Percentiles rank a stretch among this genome's conserved stretches.
Conservation (phyloP, 345 rosid genomes). For the Hibiscus tridactylites region DNA sequence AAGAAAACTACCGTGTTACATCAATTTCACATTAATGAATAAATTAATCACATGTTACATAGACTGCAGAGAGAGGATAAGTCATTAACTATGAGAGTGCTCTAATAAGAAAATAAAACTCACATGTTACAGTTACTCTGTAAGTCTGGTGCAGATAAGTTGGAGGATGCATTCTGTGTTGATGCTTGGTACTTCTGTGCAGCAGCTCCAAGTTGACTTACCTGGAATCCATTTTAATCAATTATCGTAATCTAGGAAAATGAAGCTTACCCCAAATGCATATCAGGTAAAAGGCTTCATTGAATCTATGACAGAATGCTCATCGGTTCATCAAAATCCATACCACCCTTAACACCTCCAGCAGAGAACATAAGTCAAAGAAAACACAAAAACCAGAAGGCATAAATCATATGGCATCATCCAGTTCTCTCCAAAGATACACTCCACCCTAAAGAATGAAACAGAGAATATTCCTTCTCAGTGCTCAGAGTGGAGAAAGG, state of each 20-base stretch:
- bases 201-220: slow-evolving; percentile 55
- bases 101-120: slow-evolving; percentile 18
- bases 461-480: neutral
- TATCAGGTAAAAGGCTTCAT: neutral
- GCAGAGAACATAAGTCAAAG: neutral
- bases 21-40: neutral
- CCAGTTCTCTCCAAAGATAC: neutral
- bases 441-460: neutral
- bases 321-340: neutral
- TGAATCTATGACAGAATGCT: neutral
- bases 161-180: slow-evolving; percentile 47
- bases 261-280: neutral
- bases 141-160: slow-evolving; percentile 44
- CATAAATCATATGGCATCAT: neutral
- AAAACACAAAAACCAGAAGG: neutral
- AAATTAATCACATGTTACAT: neutral
- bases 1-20: neutral
- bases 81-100: neutral
- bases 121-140: slow-evolving; percentile 59
- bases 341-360: neutral
- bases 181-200: slow-evolving; percentile 66
- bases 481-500: neutral
- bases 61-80: neutral
- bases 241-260: neutral
- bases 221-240: slow-evolving; percentile 28